phyloP scores from a whole-genome alignment of 2,329 filamentous ascomycete genomes.

The Chalaropsis ovoidea region DNA sequence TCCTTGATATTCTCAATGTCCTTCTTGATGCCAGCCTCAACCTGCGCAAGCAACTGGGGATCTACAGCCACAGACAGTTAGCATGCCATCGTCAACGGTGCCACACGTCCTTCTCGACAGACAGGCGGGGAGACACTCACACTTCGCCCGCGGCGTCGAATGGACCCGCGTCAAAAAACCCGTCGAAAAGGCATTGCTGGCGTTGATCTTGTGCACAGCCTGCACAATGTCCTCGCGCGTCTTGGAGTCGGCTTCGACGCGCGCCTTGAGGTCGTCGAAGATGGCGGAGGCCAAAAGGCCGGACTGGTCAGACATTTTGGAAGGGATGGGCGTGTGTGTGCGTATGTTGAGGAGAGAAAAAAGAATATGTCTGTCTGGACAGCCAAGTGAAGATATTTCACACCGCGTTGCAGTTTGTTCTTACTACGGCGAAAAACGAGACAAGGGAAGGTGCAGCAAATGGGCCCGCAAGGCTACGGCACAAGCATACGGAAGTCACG shows the following conservation, averaged over 20 bases:
- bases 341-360: too few species aligned
- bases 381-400: background rate
- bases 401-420: too few species aligned
- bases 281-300: constrained; percentile 19
- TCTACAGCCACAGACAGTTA: constrained; percentile 42
- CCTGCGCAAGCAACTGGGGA: constrained; percentile 55
- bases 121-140: constrained; percentile 32
- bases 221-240: constrained; percentile 16
- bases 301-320: constrained; percentile 5
- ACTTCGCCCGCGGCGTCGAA: constrained; percentile 60
- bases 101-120: background rate
- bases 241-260: constrained; percentile 14
- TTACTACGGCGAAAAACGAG: too few species aligned
- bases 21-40: constrained; percentile 60
- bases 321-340: background rate
- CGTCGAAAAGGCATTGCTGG: constrained; percentile 20
- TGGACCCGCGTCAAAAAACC: constrained; percentile 47
- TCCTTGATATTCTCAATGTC: constrained; percentile 61
- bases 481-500: background rate
- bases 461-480: too few species aligned
- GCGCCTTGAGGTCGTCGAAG: constrained; percentile 22
- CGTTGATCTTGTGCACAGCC: constrained; percentile 20
- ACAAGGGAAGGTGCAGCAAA: too few species aligned
- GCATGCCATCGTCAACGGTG: background rate
- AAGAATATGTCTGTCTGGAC: too few species aligned